Conservation (phyloP, 768 basidiomycete genomes). For the Cyclocybe cylindracea region DNA sequence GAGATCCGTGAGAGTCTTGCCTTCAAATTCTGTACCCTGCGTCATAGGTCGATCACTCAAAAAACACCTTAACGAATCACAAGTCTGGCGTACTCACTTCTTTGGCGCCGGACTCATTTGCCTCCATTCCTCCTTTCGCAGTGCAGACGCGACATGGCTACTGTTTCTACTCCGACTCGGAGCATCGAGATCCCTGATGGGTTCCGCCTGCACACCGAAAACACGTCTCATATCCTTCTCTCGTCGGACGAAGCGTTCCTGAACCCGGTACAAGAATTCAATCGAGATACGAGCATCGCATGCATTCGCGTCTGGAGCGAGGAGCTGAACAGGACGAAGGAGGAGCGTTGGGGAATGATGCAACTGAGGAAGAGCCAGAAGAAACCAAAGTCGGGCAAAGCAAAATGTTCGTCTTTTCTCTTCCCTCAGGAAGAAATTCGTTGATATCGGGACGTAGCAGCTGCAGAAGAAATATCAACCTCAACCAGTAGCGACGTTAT, state of each 20-base stretch:
- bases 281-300: constrained; percentile 90
- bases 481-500: too few species aligned
- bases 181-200: constrained; percentile 63
- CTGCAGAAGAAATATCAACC: too few species aligned
- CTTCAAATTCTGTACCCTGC: too few species aligned
- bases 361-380: constrained; percentile 45
- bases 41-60: neutral
- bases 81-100: neutral
- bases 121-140: constrained; percentile 5
- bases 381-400: constrained; percentile 30
- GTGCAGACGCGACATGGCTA: constrained; percentile 19
- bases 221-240: constrained; percentile 78
- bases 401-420: constrained; percentile 25
- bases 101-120: constrained; percentile 1
- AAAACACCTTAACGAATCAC: too few species aligned
- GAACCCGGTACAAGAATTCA: constrained; percentile 98
- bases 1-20: too few species aligned
- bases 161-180: constrained; percentile 12
- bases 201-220: constrained; percentile 79
- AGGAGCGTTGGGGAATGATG: constrained; percentile 55
- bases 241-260: constrained; percentile 86
- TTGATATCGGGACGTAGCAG: too few species aligned
- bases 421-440: neutral
- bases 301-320: constrained; percentile 91
- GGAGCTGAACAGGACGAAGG: constrained; percentile 60